Base-by-base conservation (phyloP, 140 eudicot species). In the Bidens hawaiensis region DNA sequence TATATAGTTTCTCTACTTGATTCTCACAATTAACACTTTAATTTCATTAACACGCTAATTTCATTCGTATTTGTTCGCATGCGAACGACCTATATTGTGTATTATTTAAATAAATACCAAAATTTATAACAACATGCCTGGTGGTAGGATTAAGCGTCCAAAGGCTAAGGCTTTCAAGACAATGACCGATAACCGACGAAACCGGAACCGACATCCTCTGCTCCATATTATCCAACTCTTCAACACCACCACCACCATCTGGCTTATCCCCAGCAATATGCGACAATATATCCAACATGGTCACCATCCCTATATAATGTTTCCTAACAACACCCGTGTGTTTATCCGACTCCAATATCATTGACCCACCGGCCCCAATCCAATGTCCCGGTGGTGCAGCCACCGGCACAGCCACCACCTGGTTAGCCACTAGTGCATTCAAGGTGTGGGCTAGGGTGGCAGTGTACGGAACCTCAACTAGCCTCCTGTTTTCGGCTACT, bases 351-450 rank as follows among this genome's bases (percentile, higher is more conserved):
- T 85, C 99, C 73, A 93, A 36, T 17, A 93, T 93, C 99, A 93
- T 88, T 0, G 99, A 93, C 64, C 99, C 99, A 17, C 99, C 99
- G 0, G 99, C 99, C 6, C 99, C 99, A 1, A 93, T 88, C 99
- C 99, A 93, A 65, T 93, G 96, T 0, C 99, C 96, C 4, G 99
- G 99, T 7, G 99, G 99, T 14, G 99, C 96, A 17, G 99, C 99
- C 76, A 93, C 99, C 9, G 99, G 94, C 6, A 78, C 81, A 25
- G 99, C 99, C 81, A 79, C 81, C 23, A 93, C 86, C 67, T 75
- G 80, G 89, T 85, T 82, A 8, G 95, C 94, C 74, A 85, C 89
- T 40, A 93, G 77, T 2, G 90, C 46, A 68, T 93, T 88, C 79
- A 88, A 77, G 42, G 94, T 85, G 81, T 93, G 90, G 13, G 94